A percentile compares a stretch with the other conserved stretches of the same genome.
phyloP scores from a whole-genome alignment of 768 basidiomycete genomes.

The Boletus subparvulus region DNA sequence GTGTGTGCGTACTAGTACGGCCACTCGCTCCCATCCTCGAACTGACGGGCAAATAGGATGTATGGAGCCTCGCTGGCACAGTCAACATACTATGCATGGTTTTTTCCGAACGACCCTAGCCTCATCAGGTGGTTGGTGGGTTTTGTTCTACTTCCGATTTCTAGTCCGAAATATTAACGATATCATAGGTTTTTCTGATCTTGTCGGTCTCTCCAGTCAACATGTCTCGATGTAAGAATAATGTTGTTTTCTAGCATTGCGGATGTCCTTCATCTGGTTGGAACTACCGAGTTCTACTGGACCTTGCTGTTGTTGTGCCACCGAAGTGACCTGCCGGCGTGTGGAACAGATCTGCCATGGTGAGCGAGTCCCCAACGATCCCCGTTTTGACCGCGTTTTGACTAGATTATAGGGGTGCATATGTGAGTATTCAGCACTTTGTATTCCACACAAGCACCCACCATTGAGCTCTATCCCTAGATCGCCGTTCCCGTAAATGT shows the following conservation, averaged over 20 bases:
- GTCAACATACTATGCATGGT: not conserved
- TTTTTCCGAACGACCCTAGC: constrained; percentile 5
- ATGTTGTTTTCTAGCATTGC: constrained; percentile 5
- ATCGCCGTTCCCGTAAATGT: constrained; percentile 6
- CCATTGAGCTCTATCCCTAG: not conserved
- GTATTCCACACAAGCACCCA: not conserved
- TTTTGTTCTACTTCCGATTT: not conserved
- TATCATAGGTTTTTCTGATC: constrained; percentile 8
- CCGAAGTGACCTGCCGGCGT: not conserved
- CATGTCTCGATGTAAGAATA: not conserved
- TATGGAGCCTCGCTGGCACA: constrained; percentile 12
- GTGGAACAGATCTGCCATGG: constrained; percentile 4
- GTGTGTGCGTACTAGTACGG: constrained; percentile 2
- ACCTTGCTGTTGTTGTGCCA: constrained; percentile 5
- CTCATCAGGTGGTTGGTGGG: constrained; percentile 13
- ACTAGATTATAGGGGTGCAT: constrained; percentile 3
- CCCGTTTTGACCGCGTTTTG: not conserved
- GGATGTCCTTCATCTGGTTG: constrained; percentile 5
- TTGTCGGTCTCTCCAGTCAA: constrained; percentile 2
- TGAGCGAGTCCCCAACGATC: not conserved
- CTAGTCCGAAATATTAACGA: not conserved
- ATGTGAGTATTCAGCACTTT: not conserved
- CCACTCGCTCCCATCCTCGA: too few relatives aligned
- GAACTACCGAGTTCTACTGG: constrained; percentile 6
- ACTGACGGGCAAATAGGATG: constrained; percentile 4